phyloP scores from a whole-genome alignment of 2,329 filamentous ascomycete species.

The Emmonsiellopsis sp. region DNA sequence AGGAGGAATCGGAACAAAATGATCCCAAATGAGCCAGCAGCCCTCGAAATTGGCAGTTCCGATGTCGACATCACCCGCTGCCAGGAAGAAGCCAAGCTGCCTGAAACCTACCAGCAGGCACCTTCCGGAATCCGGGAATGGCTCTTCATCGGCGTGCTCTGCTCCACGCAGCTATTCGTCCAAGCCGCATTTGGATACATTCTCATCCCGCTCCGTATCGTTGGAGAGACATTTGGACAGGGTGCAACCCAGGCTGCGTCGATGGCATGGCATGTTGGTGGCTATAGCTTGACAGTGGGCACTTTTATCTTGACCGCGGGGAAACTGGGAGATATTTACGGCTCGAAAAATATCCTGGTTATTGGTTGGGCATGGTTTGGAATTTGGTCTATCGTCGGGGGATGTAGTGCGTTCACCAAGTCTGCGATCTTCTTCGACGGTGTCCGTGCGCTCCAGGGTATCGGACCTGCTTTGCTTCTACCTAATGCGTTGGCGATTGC shows the following conservation, averaged over 20 bases:
- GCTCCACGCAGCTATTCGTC: constrained; percentile 36
- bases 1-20: no score
- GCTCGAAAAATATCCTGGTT: constrained; percentile 55
- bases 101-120: no score
- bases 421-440: constrained; percentile 58
- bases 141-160: constrained; percentile 37
- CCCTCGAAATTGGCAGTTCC: no score
- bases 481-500: constrained; percentile 59
- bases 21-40: no score
- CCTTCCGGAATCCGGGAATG: no score
- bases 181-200: constrained; percentile 28
- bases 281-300: constrained; percentile 40
- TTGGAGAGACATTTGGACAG: constrained; percentile 35
- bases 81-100: no score
- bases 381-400: constrained; percentile 58
- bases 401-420: constrained; percentile 54
- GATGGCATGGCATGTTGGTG: constrained; percentile 44
- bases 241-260: constrained; percentile 41
- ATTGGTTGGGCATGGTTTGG: constrained; percentile 54
- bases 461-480: constrained; percentile 63
- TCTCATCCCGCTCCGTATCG: constrained; percentile 36
- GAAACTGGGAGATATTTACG: constrained; percentile 50
- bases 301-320: constrained; percentile 46
- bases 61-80: no score
- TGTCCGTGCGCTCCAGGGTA: constrained; percentile 63